Evolutionary conservation across 108 stramenopile species (phyloP), one percentile per base, ranked within the genome.

Genomic region (Nitzschia palea): DNA sequence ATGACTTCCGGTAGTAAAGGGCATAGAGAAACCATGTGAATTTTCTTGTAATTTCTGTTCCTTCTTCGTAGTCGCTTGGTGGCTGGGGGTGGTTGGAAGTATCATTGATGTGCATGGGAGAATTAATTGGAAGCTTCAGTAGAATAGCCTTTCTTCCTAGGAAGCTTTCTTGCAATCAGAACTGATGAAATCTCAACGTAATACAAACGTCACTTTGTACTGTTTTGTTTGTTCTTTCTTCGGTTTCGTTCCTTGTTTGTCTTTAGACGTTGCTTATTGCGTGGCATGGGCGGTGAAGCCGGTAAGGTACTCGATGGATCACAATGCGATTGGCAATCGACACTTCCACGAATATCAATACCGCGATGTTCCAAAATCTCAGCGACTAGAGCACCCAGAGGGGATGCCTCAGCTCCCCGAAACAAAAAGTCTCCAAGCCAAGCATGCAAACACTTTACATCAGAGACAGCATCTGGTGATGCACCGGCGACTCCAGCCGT

Each of bases 391-490:
- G 71, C 61, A 48, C 71, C 77, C 18, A 73, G 48, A 2, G 60
- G 65, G 51, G 60, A 55, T 6, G 27, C 56, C 18, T 68, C 37
- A 12, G 22, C 35, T 42, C 36, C 54, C 42, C 77, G 65, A 69
- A 78, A 78, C 0, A 78, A 58, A 42, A 62, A 73, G 52, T 78
- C 77, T 17, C 66, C 77, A 50, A 74, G 34, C 77, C 77, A 78
- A 0, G 77, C 77, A 69, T 78, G 77, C 3, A 78, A 42, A 31
- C 77, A 78, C 35, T 78, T 78, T 5, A 78, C 62, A 69, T 78
- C 77, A 12, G 47, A 48, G 33, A 42, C 28, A 35, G 56, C 64
- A 12, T 44, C 51, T 44, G 62, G 61, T 25, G 48, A 73, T 0
- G 77, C 60, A 1, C 67, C 77, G 20, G 77, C 77, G 12, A 78